These are phyloP conservation scores for Suhomyces yuchorum DNA, from an alignment of 1,139 yeast species.

Conservation along the genomic window DNA sequence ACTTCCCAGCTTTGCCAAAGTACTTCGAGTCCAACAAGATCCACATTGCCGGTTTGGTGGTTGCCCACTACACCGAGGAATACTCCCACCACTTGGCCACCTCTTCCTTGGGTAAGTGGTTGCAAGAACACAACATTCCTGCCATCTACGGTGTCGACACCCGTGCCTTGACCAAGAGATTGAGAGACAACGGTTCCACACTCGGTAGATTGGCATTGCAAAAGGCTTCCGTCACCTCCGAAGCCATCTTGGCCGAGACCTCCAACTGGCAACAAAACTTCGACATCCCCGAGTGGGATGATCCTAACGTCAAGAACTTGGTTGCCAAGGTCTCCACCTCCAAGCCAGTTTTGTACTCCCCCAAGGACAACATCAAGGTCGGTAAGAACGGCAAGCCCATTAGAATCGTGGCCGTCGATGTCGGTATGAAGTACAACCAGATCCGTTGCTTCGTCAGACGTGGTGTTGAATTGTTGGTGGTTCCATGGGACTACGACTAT, in stretches of 20 bases:
- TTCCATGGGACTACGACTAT: slow-evolving; percentile 94
- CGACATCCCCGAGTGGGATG: slow-evolving; percentile 83
- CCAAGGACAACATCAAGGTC: slow-evolving; percentile 50
- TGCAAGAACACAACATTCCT: slow-evolving; percentile 87
- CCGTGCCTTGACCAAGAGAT: slow-evolving; percentile 88
- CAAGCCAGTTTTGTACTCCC: slow-evolving; percentile 71
- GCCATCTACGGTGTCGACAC: slow-evolving; percentile 98
- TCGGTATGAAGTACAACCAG: slow-evolving; percentile 97
- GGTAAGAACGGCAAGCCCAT: slow-evolving; percentile 74
- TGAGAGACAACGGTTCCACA: slow-evolving; percentile 91
- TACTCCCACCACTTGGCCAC: slow-evolving; percentile 92
- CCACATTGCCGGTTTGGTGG: slow-evolving; percentile 96
- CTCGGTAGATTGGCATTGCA: slow-evolving; percentile 80
- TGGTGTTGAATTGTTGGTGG: slow-evolving; percentile 94
- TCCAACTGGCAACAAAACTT: slow-evolving; percentile 62
- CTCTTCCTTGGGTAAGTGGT: slow-evolving; percentile 92
- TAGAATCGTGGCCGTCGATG: slow-evolving; percentile 89
- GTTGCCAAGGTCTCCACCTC: slow-evolving; percentile 87
- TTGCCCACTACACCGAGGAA: slow-evolving; percentile 95
- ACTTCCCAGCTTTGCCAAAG: slow-evolving; percentile 76
- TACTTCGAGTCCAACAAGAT: slow-evolving; percentile 90
- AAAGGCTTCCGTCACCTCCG: slow-evolving; percentile 43
- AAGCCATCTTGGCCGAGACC: slow-evolving; percentile 38
- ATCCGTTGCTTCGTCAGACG: slow-evolving; percentile 94
- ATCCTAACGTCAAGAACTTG: slow-evolving; percentile 88